Evolutionary conservation across 805 yeast species (phyloP), one percentile per base, ranked within the genome.

Genomic region (Pichia paraexigua): DNA sequence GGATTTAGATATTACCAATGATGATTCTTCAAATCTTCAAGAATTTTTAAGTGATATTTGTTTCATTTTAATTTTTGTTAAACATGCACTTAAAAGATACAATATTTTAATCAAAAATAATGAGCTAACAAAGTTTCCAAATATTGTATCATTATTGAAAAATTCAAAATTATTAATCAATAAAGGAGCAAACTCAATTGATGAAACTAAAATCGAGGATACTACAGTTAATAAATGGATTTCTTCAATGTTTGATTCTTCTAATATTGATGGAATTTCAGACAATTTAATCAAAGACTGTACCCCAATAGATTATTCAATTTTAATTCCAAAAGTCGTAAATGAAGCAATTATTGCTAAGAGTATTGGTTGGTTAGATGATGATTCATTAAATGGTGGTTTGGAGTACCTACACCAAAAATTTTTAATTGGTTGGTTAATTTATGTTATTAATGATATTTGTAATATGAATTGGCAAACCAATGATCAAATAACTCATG

Each of bases 331-430:
- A 2, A 72, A 78, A 5, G 79, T 92, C 27, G 80, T 88, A 60
- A 82, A 81, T 54, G 91, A 88, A 62, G 83, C 88, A 0, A 71
- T 87, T 13, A 63, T 74, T 17, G 87, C 95, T 0, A 72, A 79
- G 47, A 75, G 76, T 22, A 66, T 74, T 24, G 79, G 78, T 1
- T 67, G 79, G 15, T 72, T 87, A 4, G 84, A 81, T 56, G 63
- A 75, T 11, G 83, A 82, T 5, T 76, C 80, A 5, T 71, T 89
- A 41, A 75, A 74, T 46, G 87, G 86, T 51, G 97, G 97, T 0
- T 71, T 92, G 37, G 97, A 91, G 60, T 89, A 91, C 60, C 85
- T 92, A 58, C 72, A 86, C 44, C 96, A 91, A 60, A 85, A 88
- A 2, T 86, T 87, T 56, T 71, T 92, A 56, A 71, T 86, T 1